A percentile compares a stretch with the other conserved stretches of the same genome.
Evolutionary conservation across 208 protist species (phyloP).

Genomic region (Crithidia fasciculata): DNA sequence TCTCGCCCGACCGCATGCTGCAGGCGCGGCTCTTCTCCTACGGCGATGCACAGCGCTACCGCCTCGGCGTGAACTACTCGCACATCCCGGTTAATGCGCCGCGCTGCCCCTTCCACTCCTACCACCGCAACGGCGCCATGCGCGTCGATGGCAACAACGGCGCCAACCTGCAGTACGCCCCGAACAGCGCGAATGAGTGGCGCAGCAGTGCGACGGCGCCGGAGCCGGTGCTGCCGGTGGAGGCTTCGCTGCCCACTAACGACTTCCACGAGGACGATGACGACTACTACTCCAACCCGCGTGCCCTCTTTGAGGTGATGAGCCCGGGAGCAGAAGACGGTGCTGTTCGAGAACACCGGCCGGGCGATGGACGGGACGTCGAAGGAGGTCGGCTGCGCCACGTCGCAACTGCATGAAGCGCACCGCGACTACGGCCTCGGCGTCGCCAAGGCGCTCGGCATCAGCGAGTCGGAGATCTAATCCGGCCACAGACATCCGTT

Average conservation of each 20-base stretch:
- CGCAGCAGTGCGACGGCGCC: background rate
- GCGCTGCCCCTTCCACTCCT: conserved; percentile 26
- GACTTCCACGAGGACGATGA: conserved; percentile 12
- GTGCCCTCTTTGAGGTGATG: conserved; percentile 17
- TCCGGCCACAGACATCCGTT: no score
- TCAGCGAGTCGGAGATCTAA: conserved; percentile 7
- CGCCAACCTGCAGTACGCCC: conserved; percentile 56
- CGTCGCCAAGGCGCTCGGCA: conserved; percentile 11
- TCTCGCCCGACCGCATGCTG: conserved; percentile 70
- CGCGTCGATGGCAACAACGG: conserved; percentile 41
- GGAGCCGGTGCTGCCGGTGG: conserved; percentile 8
- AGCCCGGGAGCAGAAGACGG: background rate
- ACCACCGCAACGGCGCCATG: conserved; percentile 69
- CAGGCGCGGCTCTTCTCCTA: conserved; percentile 85
- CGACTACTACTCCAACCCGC: conserved; percentile 11
- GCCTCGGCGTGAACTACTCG: conserved; percentile 73
- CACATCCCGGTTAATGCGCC: conserved; percentile 75
- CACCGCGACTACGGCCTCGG: conserved; percentile 13
- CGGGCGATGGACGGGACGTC: background rate
- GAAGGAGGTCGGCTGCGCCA: conserved; percentile 10
- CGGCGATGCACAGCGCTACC: conserved; percentile 73
- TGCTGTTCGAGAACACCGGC: conserved; percentile 20
- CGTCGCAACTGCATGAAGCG: conserved; percentile 3
- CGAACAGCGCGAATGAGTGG: conserved; percentile 44
- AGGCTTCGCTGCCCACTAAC: conserved; percentile 6